Evolutionary conservation across 768 basidiomycete species (phyloP), one percentile per base, ranked within the genome.

Genomic region (Lenzites betulinus): DNA sequence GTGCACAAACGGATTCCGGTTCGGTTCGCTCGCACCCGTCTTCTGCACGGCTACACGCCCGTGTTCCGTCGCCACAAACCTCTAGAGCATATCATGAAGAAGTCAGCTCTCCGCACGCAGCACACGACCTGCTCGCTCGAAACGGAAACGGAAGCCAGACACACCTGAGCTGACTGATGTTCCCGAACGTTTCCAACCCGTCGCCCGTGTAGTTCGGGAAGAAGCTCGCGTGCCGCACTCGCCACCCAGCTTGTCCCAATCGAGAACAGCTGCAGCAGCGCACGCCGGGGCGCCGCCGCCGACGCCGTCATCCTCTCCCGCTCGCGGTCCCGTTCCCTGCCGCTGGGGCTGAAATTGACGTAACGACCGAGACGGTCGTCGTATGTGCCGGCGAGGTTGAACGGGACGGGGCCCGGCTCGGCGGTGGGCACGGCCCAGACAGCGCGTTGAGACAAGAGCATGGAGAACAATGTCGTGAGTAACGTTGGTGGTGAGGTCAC

Each of bases 101-200:
- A 4, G 30, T 33, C 11, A 33, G 30, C 30, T 33, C 30, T 11
- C 6, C 30, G 30, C 30, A 5, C n/a, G n/a, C n/a, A n/a, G n/a
- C n/a, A n/a, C n/a, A n/a, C n/a, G n/a, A n/a, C n/a, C n/a, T n/a
- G n/a, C n/a, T n/a, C 30, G 30, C 30, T 4, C 4, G 30, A 25
- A 26, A 13, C 36, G 44, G 9, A 42, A 43, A 20, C 12, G 5
- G 33, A 16, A 16, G 12, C 2, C n/a, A 1, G 15, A 59, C 78
- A 64, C 57, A 84, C 78, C 93, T 83, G 66, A 94, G 69, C 53
- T 77, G 60, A 23, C 95, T 95, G 25, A 83, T 64, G 71, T 97
- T 97, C 55, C 95, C 95, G 69, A 95, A 96, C 53, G 95, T 95
- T 74, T 98, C 95, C 73, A 89, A 80, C 1, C 95, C 95, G 67